A percentile compares a stretch with the other conserved stretches of the same genome.
Conservation (phyloP, 176 grass and related monocot species). For the Carex parvula region DNA sequence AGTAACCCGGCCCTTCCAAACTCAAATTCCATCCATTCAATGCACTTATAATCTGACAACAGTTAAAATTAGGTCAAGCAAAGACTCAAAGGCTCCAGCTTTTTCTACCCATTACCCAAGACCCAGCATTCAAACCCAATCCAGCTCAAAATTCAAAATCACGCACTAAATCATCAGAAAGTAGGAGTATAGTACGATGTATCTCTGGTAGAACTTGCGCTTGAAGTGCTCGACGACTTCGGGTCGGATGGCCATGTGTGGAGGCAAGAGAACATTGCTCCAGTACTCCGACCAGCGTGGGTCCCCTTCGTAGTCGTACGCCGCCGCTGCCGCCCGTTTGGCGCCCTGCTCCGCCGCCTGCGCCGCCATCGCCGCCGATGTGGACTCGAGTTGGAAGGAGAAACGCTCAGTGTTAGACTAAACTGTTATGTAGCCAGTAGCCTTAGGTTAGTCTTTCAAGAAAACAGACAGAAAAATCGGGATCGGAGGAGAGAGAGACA, state of each 20-base stretch:
- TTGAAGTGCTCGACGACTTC: conserved; percentile 88
- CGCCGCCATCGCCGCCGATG: conserved; percentile 26
- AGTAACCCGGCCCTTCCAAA: background rate
- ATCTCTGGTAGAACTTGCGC: conserved; percentile 93
- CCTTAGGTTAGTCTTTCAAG: background rate
- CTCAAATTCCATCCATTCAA: background rate
- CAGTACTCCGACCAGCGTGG: conserved; percentile 93
- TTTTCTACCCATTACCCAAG: conserved; percentile 3
- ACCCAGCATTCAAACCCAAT: background rate
- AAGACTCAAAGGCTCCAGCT: background rate
- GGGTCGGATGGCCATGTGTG: conserved; percentile 63
- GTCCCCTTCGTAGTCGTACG: conserved; percentile 92
- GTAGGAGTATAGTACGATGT: conserved; percentile 36
- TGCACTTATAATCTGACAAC: background rate
- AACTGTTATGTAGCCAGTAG: background rate
- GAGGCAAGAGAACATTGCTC: conserved; percentile 74
- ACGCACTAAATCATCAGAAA: background rate
- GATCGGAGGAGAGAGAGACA: background rate
- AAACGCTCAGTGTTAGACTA: background rate
- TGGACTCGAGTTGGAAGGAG: background rate
- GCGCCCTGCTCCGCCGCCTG: conserved; percentile 56
- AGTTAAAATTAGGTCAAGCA: background rate
- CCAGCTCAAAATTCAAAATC: background rate
- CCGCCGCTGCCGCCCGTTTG: conserved; percentile 64
- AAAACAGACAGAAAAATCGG: background rate